Evolutionary conservation across 306 rosid species (phyloP), one percentile per base, ranked within the genome.

Genomic region (Fagus sylvatica): DNA sequence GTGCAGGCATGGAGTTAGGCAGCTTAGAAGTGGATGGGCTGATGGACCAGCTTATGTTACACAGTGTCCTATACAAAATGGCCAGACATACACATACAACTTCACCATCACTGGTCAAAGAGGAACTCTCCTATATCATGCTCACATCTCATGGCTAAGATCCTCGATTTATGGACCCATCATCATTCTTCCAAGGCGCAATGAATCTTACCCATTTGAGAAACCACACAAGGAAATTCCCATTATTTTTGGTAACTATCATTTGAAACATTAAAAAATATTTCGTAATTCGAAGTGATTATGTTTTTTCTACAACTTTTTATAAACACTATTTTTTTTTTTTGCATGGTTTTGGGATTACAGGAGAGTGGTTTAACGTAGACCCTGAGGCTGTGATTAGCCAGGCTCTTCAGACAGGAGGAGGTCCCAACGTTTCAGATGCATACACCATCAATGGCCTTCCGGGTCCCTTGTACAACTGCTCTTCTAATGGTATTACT

Each of bases 281-380:
- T 22, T 22, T 22, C 28, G 28, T 22, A 0, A 22, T 22, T 22
- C 28, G 28, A 22, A 22, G 28, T 22, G 28, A 22, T 22, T 22
- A 22, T 22, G 0, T 22, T 22, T 22, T 22, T 22, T 22, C 28
- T 22, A 22, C 22, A 37, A 13, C 51, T 71, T 3, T 41, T 5
- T 32, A 33, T 17, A 2, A 8, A 70, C 53, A 28, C 33, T 11
- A 5, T 53, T 17, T 2, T 19, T 36, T 65, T 30, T 9, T 37
- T 9, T 51, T 66, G 16, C 61, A 75, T 54, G 65, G 65, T 62
- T 66, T 36, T 78, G 72, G 28, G 40, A 59, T 49, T 83, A 42
- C 84, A 93, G 98, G 98, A 7, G 98, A 93, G 80, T 93, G 98
- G 98, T 93, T 89, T 74, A 93, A 90, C 53, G 92, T 81, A 72